Conservation (phyloP, 129 eudicot genomes). For the Lonicera japonica region DNA sequence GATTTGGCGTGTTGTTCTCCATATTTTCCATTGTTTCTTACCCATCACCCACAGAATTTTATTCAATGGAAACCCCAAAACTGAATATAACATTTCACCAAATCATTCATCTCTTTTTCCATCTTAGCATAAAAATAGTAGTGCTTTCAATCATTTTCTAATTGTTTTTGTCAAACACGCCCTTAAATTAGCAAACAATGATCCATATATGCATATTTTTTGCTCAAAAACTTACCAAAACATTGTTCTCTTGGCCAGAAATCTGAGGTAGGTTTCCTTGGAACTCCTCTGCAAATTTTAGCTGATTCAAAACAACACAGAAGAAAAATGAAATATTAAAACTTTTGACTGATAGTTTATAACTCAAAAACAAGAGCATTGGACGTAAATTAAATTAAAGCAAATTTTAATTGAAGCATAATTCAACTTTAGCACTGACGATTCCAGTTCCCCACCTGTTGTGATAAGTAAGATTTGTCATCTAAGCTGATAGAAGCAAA, state of each 20-base stretch:
- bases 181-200: too few species aligned
- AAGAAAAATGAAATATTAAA: conserved; percentile 10
- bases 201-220: conserved; percentile 1
- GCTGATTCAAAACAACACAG: conserved; percentile 40
- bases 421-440: neutral
- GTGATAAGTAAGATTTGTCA: conserved; percentile 49
- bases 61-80: too few species aligned
- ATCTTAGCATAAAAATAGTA: too few species aligned
- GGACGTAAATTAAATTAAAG: neutral
- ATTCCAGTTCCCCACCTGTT: conserved; percentile 49
- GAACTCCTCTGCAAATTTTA: conserved; percentile 51
- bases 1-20: too few species aligned
- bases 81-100: too few species aligned
- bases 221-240: conserved; percentile 27
- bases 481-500: conserved; percentile 51
- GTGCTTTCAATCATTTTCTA: too few species aligned
- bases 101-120: too few species aligned
- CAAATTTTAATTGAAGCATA: neutral
- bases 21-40: too few species aligned
- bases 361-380: neutral
- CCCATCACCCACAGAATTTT: too few species aligned
- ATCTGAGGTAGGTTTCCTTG: conserved; percentile 34
- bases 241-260: conserved; percentile 26
- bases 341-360: neutral
- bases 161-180: neutral